Evolutionary conservation across 164 flowering plant genomes (phyloP).

Genomic region (Magnolia officinalis): DNA sequence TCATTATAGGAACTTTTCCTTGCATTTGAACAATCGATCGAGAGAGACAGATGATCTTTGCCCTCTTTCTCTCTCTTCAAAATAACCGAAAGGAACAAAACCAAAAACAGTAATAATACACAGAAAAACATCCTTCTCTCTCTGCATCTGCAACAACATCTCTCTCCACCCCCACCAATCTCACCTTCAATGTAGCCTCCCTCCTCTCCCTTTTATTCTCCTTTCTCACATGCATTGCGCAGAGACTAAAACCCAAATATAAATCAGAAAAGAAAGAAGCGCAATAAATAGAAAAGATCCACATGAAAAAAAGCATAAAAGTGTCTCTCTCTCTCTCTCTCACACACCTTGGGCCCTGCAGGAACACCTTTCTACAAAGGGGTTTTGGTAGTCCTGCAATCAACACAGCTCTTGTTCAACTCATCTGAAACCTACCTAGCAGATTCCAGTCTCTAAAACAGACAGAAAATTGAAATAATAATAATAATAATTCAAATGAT

Average conservation of each 20-base stretch:
- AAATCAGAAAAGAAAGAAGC: not conserved
- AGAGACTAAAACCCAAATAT: slow-evolving; percentile 45
- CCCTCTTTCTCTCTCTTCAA: too few relatives aligned
- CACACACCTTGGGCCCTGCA: slow-evolving; percentile 66
- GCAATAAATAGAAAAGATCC: not conserved
- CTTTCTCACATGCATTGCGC: slow-evolving; percentile 72
- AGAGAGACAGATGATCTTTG: too few relatives aligned
- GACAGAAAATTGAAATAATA: not conserved
- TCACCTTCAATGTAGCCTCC: slow-evolving; percentile 26
- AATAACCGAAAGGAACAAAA: too few relatives aligned
- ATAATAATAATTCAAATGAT: not conserved
- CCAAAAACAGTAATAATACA: too few relatives aligned
- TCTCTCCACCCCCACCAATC: slow-evolving; percentile 35
- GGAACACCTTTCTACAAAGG: slow-evolving; percentile 80
- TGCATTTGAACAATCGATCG: too few relatives aligned
- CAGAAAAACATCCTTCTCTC: slow-evolving; percentile 15
- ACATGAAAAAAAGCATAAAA: not conserved
- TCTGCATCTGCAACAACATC: slow-evolving; percentile 24
- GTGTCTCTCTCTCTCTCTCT: too few relatives aligned
- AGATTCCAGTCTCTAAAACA: slow-evolving; percentile 22
- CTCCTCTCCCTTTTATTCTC: slow-evolving; percentile 22
- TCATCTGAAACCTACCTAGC: not conserved
- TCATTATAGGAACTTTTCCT: too few relatives aligned
- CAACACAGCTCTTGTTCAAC: slow-evolving; percentile 35
- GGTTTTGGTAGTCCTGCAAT: slow-evolving; percentile 57